Evolutionary conservation across 345 rosid genomes (phyloP), one percentile per base, ranked within the genome.

Genomic region (Noccaea caerulescens): DNA sequence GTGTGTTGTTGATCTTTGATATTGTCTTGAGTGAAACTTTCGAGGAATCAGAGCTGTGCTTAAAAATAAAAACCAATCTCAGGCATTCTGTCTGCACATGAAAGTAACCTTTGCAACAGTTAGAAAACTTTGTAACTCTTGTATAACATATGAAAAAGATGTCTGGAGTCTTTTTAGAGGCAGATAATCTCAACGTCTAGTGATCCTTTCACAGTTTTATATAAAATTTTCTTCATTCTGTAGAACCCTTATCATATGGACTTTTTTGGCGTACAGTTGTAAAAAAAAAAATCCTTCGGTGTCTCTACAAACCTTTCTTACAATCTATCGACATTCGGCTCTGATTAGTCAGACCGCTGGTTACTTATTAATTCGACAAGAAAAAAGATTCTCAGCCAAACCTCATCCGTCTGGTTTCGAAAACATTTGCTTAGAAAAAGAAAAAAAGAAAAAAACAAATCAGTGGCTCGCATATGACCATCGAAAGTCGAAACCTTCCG

Each of bases 11-110:
- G 45, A 34, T 33, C 39, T 13, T 51, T 42, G 54, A 32, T 58
- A 8, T 33, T 44, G 12, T 52, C 18, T 67, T 8, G 23, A 49
- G 39, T 73, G 9, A 41, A 20, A 73, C 1, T 50, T 66, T 38
- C 16, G 49, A 20, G 34, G 43, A 73, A 49, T 20, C 56, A 37
- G 55, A 33, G 32, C 61, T 67, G 53, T 41, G 68, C 45, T 41
- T 20, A 20, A 20, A 20, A 20, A 1, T 20, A 2, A 41, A 53
- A 72, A 55, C 20, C 36, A 64, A 4, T 45, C 14, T 0, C 42
- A 63, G 49, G n/a, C 49, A 13, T 46, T 63, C 44, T 54, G 33
- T 63, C 53, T 44, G 10, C 12, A 2, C 4, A 20, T 23, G 18
- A 9, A 16, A 61, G 14, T 71, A 61, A 53, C 9, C 0, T 13